Evolutionary conservation across 2,329 filamentous ascomycete species (phyloP), one percentile per base, ranked within the genome.

Genomic region (Ophiocordyceps camponoti-floridani): DNA sequence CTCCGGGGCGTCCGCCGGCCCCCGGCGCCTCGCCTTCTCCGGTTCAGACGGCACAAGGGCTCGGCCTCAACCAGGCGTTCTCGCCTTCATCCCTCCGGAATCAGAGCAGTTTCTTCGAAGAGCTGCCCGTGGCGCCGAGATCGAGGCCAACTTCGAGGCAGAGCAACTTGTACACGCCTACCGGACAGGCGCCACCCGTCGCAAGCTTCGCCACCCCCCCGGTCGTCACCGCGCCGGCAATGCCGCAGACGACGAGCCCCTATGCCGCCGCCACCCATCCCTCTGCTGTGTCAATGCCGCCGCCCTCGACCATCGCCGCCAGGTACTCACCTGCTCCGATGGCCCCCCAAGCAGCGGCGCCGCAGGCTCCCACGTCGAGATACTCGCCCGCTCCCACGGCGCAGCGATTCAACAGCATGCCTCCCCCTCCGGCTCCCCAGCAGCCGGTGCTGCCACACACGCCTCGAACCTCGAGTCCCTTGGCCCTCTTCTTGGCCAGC

Each of bases 101-200:
- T 30, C 69, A 73, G 48, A 61, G 68, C 35, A 77, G 72, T 51
- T 89, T 89, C 58, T 89, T 87, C 51, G 84, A 88, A 59, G 84
- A 89, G 45, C 66, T 89, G 19, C 84, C 84, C 1, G 60, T 81
- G 44, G 60, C 70, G 2, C 61, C 73, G 4, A 79, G 70, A 54
- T 71, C 77, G n/a, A 73, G 79, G 26, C 73, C 77, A 16, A 68
- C 70, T 23, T 73, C 75, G 1, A 69, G 76, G 45, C 71, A 73
- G 27, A 69, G 67, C 51, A 61, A 59, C 26, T 56, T 64, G 31
- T 52, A 51, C 42, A 33, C 42, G 11, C 47, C 49, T n/a, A 13
- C 26, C 2, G 41, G 27, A 4, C 44, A 45, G 19, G 40, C 42
- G 14, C 58, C 23, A 66, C 61, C 51, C 48, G 43, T 49, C n/a